Base-by-base conservation (phyloP, 2,329 filamentous ascomycete genomes). In the Trichoderma atroviride region DNA sequence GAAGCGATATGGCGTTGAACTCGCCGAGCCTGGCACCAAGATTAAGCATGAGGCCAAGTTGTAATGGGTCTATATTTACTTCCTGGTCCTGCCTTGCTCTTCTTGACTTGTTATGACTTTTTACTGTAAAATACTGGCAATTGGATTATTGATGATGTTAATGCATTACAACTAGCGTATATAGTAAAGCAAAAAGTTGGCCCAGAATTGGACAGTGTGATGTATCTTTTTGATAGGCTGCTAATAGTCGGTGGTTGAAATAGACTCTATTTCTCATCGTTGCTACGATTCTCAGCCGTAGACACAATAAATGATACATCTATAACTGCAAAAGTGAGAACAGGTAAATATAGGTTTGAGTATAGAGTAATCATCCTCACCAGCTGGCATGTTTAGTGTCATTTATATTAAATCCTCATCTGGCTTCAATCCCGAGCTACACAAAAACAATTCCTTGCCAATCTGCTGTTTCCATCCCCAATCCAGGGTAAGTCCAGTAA, bases 1-100 rank as follows among this genome's bases (percentile, higher is more conserved):
- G 77, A 86, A 83, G 78, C 79, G 88, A 79, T 88, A 90, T 76
- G 81, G 80, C 14, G 76, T 84, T 13, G 74, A 79, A 76, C 79
- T 76, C 69, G 77, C 77, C 55, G 80, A 89, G 78, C 83, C 86
- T 19, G 87, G 87, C 33, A 78, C 83, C 31, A 84, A 81, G 72
- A 88, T 89, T 72, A 78, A 78, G 73, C 79, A 80, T 75, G 75
- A 83, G 74, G 76, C 83, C 47, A 86, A 83, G 78, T 74, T 87
- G 74, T 87, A 81, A 76, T 22, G 43, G 19, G 5, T 35, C 24
- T 24, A 14, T 47, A 19, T 27, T 27, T 22, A 27, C n/a, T 13
- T 40, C 13, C 37, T 43, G 14, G 5, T 43, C 16, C 16, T 43
- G 16, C 2, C 19, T 43, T 43, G 37, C 6, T 29, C 31, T 59